Evolutionary conservation across 2,329 filamentous ascomycete species (phyloP).

Genomic region (Epichloe bromicola): DNA sequence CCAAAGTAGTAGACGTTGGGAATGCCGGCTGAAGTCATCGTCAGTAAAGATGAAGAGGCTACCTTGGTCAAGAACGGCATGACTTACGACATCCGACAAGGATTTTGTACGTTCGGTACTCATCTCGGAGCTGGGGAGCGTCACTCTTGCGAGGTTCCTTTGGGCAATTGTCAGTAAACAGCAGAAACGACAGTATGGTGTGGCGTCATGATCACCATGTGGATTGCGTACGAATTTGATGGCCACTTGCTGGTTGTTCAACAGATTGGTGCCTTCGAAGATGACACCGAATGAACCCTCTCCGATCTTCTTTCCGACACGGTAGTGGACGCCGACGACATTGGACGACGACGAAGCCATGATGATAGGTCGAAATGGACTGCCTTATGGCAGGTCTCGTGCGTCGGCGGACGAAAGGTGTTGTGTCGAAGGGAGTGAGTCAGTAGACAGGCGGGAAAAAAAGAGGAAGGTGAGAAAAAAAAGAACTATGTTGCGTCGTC

Average conservation of each 20-base stretch:
- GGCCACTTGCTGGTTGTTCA: conserved; percentile 98
- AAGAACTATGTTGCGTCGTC: conserved; percentile 5
- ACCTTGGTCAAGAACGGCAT: not conserved
- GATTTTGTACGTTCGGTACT: conserved; percentile 99
- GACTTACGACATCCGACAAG: conserved; percentile 92
- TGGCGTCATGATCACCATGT: not conserved
- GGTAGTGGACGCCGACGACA: conserved; percentile 96
- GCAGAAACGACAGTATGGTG: not conserved
- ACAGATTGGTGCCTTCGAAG: conserved; percentile 93
- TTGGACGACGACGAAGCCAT: conserved; percentile 90
- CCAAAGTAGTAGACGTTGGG: conserved; percentile 99
- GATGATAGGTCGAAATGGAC: conserved; percentile 15
- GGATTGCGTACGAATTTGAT: conserved; percentile 83
- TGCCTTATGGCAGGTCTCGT: conserved; percentile 4
- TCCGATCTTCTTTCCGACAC: conserved; percentile 98
- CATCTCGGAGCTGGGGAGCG: conserved; percentile 91
- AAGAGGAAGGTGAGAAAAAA: not conserved
- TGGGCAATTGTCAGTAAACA: conserved; percentile 2
- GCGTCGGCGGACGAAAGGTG: conserved; percentile 3
- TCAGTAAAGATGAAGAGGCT: not conserved
- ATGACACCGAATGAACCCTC: conserved; percentile 98
- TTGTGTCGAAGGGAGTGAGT: not conserved
- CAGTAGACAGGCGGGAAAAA: not conserved
- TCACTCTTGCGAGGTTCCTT: conserved; percentile 98
- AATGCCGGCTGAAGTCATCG: conserved; percentile 50